phyloP scores from a whole-genome alignment of 2,329 filamentous ascomycete genomes.

The Aspergillus ibericus region DNA sequence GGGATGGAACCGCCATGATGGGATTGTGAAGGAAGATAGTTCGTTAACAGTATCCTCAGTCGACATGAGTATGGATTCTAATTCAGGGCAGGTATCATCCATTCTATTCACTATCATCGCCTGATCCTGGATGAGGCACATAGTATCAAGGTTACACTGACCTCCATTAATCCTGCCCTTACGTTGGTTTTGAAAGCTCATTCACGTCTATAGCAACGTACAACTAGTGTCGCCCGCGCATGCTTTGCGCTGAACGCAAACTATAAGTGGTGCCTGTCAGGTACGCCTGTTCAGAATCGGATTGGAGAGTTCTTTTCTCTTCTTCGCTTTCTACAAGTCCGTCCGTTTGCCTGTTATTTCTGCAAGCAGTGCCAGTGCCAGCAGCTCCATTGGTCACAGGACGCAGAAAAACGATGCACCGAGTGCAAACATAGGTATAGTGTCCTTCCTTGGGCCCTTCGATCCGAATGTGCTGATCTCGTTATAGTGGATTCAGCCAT shows the following conservation, averaged over 20 bases:
- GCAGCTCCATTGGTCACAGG: conserved; percentile 78
- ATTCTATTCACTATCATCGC: conserved; percentile 83
- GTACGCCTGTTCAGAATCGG: conserved; percentile 92
- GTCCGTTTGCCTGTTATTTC: conserved; percentile 89
- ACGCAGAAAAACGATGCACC: conserved; percentile 69
- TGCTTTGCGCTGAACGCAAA: conserved; percentile 86
- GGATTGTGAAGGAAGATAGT: conserved; percentile 75
- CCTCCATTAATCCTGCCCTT: background rate
- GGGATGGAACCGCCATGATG: conserved; percentile 78
- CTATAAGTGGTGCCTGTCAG: conserved; percentile 94
- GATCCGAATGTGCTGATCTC: conserved; percentile 13
- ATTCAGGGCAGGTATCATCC: conserved; percentile 63
- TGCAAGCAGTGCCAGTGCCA: conserved; percentile 85
- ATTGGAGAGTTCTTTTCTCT: conserved; percentile 97
- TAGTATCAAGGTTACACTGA: conserved; percentile 71
- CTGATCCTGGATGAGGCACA: conserved; percentile 94
- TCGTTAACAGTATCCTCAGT: conserved; percentile 16
- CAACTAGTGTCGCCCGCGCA: conserved; percentile 88
- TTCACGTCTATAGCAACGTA: conserved; percentile 52
- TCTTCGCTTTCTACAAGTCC: conserved; percentile 83
- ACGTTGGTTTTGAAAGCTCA: background rate
- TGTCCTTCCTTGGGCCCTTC: conserved; percentile 15
- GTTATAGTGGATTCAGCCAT: conserved; percentile 58
- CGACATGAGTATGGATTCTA: background rate
- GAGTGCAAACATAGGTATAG: conserved; percentile 61